Percentiles rank a stretch among this genome's conserved stretches.
phyloP scores from a whole-genome alignment of 345 rosid species.

The Euphorbia peplus region DNA sequence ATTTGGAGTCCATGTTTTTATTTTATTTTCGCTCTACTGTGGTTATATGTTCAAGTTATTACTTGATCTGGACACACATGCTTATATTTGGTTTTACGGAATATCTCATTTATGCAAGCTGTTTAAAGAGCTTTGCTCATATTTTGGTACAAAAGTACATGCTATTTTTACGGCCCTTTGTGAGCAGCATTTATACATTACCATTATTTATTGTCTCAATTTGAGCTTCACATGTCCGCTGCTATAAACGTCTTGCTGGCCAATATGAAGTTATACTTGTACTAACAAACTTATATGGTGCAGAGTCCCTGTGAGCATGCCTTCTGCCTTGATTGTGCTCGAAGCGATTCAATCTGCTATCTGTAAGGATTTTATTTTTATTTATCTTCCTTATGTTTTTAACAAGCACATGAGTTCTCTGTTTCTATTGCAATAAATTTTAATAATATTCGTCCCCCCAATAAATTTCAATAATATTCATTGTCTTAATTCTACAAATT shows the following conservation, averaged over 20 bases:
- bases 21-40: not conserved
- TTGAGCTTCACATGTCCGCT: not conserved
- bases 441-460: not conserved
- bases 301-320: slow-evolving; percentile 97
- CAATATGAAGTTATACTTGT: not conserved
- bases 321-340: slow-evolving; percentile 90
- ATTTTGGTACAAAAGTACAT: not conserved
- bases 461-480: slow-evolving; percentile 2
- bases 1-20: not conserved
- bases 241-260: slow-evolving; percentile 5
- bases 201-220: not conserved
- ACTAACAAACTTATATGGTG: slow-evolving; percentile 22
- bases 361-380: slow-evolving; percentile 51
- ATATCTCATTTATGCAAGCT: not conserved
- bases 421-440: not conserved
- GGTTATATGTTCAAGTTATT: not conserved
- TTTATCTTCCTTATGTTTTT: slow-evolving; percentile 15
- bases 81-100: not conserved
- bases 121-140: not conserved
- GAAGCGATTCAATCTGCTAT: slow-evolving; percentile 93
- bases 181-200: not conserved
- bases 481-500: not conserved
- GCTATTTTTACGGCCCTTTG: not conserved
- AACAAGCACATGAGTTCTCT: not conserved
- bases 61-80: not conserved